These are phyloP conservation scores for Annulohypoxylon bovei DNA, from an alignment of 495 filamentous ascomycete species.

Conservation along the genomic window DNA sequence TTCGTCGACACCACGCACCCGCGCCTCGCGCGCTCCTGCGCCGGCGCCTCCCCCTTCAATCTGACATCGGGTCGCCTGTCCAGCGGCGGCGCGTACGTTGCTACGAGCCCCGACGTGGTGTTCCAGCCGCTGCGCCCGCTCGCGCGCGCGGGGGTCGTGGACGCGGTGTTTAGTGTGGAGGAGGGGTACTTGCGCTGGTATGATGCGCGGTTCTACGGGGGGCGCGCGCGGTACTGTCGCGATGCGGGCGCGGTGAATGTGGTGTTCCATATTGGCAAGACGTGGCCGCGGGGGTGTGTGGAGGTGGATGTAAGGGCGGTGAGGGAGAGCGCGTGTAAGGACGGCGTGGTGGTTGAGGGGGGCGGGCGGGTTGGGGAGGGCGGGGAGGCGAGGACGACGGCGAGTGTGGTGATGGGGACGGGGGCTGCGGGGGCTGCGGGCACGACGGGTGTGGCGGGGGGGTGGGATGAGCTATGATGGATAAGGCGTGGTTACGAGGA, in stretches of 20 bases:
- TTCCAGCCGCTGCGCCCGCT: slow-evolving; percentile 10
- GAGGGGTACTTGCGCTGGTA: slow-evolving; percentile 28
- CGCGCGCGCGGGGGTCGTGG: not conserved
- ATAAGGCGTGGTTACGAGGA: no score
- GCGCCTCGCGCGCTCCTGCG: slow-evolving; percentile 3
- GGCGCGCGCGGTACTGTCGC: slow-evolving; percentile 26
- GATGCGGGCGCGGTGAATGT: slow-evolving; percentile 13
- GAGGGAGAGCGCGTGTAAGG: not conserved
- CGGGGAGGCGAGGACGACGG: not conserved
- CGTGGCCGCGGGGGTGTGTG: slow-evolving; percentile 27
- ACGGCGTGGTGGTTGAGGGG: not conserved
- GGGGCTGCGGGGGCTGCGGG: not conserved
- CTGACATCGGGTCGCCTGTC: not conserved
- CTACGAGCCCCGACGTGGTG: not conserved
- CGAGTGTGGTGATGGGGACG: not conserved
- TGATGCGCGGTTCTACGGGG: slow-evolving; percentile 17
- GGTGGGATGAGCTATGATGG: slow-evolving; percentile 1
- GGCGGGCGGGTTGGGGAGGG: not conserved
- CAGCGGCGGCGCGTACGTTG: not conserved
- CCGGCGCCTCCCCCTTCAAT: slow-evolving; percentile 20
- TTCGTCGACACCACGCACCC: slow-evolving; percentile 23
- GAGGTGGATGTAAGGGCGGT: slow-evolving; percentile 15
- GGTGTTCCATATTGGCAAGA: slow-evolving; percentile 6
- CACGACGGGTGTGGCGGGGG: not conserved
- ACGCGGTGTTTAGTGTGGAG: slow-evolving; percentile 10